phyloP scores from a whole-genome alignment of 2,329 filamentous ascomycete species.

The Colletotrichum nymphaeae region DNA sequence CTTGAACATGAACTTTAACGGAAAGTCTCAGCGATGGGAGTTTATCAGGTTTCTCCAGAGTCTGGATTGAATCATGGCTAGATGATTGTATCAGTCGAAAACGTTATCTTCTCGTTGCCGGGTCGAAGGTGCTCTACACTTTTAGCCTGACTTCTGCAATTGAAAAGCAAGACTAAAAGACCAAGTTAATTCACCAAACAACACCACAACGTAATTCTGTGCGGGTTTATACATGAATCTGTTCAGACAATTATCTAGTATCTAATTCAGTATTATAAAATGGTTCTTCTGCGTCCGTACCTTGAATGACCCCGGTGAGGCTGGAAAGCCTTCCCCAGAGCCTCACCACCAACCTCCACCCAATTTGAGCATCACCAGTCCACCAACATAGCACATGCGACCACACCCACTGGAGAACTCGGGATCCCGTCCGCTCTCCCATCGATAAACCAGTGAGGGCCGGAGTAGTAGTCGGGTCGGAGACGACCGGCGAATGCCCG shows the following conservation, averaged over 20 bases:
- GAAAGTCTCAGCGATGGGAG: no score
- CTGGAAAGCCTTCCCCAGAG: background rate
- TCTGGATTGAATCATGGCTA: no score
- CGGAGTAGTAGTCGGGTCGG: background rate
- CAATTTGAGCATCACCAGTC: background rate
- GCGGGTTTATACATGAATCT: background rate
- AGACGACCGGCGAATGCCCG: background rate
- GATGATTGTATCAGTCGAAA: rapidly evolving
- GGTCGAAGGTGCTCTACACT: no score
- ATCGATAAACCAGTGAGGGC: background rate
- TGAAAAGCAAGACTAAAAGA: background rate
- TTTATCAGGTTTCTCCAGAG: no score
- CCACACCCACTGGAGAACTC: background rate
- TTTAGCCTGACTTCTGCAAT: no score
- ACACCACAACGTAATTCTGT: background rate
- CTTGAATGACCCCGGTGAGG: background rate
- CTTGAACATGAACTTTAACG: no score
- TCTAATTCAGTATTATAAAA: background rate
- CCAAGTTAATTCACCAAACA: background rate
- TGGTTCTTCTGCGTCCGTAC: background rate
- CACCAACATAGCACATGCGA: background rate
- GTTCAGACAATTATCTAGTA: background rate
- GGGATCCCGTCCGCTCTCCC: background rate
- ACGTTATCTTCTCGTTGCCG: no score
- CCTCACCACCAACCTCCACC: background rate